Conservation (phyloP, 2,329 filamentous ascomycete species). For the Sclerotinia minor region DNA sequence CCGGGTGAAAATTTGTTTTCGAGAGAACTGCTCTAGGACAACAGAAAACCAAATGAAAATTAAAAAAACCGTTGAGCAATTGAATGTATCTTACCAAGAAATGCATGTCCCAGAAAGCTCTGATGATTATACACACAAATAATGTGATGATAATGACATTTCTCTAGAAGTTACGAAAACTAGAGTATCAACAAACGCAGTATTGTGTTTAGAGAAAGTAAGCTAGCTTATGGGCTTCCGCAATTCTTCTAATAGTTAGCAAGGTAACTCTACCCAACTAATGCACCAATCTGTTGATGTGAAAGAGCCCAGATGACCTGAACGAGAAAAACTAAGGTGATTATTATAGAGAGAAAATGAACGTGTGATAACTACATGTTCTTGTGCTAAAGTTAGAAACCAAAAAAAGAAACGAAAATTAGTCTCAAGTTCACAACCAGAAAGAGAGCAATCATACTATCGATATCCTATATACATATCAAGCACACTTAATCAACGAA, state of each 20-base stretch:
- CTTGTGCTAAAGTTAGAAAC: neutral
- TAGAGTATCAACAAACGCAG: too few species aligned
- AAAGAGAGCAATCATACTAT: too few species aligned
- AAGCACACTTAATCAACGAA: neutral
- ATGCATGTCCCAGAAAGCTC: neutral
- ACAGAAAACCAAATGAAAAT: too few species aligned
- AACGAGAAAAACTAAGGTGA: too few species aligned
- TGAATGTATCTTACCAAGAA: neutral
- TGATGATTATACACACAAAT: neutral
- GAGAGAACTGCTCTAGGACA: too few species aligned
- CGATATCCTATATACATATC: neutral
- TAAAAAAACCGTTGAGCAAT: neutral
- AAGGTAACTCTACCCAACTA: too few species aligned
- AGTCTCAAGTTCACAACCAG: neutral
- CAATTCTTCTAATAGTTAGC: accelerated
- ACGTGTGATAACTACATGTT: neutral
- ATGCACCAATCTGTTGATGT: neutral
- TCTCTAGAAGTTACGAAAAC: too few species aligned
- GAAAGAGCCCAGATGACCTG: neutral
- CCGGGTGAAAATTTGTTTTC: neutral
- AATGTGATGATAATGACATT: too few species aligned
- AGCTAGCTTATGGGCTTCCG: neutral
- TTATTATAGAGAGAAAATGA: too few species aligned
- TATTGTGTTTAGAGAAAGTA: too few species aligned
- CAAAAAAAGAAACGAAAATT: too few species aligned